Evolutionary conservation across 371 early-diverging fungal species (phyloP).

Genomic region (Zopfochytrium polystomum): DNA sequence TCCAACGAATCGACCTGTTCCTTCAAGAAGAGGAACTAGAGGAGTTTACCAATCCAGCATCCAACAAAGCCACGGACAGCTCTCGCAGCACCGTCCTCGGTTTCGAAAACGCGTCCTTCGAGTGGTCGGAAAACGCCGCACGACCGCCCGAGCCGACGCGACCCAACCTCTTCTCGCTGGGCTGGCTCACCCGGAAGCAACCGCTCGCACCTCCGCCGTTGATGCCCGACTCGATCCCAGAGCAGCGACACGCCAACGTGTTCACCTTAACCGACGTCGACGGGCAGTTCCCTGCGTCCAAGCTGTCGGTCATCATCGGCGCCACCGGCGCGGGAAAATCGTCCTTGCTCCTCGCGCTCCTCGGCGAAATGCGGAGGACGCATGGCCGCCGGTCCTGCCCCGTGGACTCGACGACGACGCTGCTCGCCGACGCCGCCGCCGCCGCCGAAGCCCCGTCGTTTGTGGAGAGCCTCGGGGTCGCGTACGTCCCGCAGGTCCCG

Average conservation of each 20-base stretch:
- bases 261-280: conserved; percentile 22
- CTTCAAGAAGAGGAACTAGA: conserved; percentile 28
- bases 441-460: conserved; percentile 39
- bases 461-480: conserved; percentile 41
- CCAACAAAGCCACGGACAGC: background rate
- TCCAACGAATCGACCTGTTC: conserved; percentile 22
- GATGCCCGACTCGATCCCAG: background rate
- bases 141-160: background rate
- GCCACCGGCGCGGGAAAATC: conserved; percentile 65
- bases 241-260: background rate
- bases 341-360: conserved; percentile 51
- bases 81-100: background rate
- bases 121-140: background rate
- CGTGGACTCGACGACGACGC: no score
- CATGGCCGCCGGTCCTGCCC: conserved; percentile 52
- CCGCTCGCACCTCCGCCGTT: background rate
- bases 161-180: background rate
- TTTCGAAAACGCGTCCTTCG: background rate
- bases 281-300: conserved; percentile 54
- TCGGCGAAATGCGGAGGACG: conserved; percentile 60
- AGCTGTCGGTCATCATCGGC: conserved; percentile 66
- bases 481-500: no score
- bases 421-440: no score
- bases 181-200: background rate
- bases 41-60: background rate